phyloP scores from a whole-genome alignment of 2,329 filamentous ascomycete species.

The Aspergillus sergii region DNA sequence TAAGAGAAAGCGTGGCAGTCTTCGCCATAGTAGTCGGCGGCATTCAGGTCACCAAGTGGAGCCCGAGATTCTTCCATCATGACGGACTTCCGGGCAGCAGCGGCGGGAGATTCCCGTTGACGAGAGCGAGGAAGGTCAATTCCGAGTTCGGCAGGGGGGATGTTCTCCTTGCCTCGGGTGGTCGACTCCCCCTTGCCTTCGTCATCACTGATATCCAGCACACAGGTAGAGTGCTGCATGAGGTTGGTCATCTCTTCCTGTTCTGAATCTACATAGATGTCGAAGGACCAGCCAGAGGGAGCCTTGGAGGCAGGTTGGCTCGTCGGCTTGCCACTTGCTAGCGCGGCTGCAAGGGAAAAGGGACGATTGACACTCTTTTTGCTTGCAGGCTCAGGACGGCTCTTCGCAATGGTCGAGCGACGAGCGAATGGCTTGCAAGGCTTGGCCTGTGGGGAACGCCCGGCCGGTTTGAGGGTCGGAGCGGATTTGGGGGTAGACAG shows the following conservation, averaged over 20 bases:
- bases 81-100: constrained; percentile 48
- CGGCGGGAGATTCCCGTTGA: constrained; percentile 23
- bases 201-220: constrained; percentile 86
- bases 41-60: constrained; percentile 68
- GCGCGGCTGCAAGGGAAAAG: constrained; percentile 82
- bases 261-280: constrained; percentile 89
- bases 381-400: constrained; percentile 68
- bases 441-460: constrained; percentile 77
- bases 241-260: constrained; percentile 91
- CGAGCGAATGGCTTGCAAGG: constrained; percentile 69
- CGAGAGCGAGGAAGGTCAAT: constrained; percentile 57
- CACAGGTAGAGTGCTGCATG: constrained; percentile 85
- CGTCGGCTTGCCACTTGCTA: constrained; percentile 56
- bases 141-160: constrained; percentile 68
- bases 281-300: constrained; percentile 73
- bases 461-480: constrained; percentile 69
- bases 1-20: constrained; percentile 66
- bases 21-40: constrained; percentile 67
- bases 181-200: constrained; percentile 61
- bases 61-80: constrained; percentile 67
- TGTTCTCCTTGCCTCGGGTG: constrained; percentile 85
- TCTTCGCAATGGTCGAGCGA: constrained; percentile 64
- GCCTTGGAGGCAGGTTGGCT: constrained; percentile 52
- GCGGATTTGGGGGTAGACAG: constrained; percentile 51
- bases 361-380: constrained; percentile 56